Evolutionary conservation across 345 rosid species (phyloP).

Genomic region (Microthlaspi erraticum): DNA sequence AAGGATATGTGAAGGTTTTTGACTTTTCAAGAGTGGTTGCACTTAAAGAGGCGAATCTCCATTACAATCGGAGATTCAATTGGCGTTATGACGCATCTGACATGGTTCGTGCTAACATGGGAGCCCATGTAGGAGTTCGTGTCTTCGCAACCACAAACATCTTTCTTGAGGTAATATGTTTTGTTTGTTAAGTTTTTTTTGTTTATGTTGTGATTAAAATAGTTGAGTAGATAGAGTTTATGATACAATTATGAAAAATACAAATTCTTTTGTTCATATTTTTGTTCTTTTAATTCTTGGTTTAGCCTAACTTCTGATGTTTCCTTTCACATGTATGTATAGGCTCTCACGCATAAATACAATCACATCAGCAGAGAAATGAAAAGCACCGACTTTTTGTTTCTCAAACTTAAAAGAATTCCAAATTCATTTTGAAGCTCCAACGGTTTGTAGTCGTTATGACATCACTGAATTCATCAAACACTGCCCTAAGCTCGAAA

Average conservation of each 20-base stretch:
- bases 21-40: neutral
- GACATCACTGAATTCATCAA: slow-evolving; percentile 25
- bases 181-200: neutral
- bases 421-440: neutral
- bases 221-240: neutral
- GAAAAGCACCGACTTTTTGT: neutral
- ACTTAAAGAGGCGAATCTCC: slow-evolving; percentile 8
- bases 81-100: neutral
- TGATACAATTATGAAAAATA: neutral
- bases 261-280: neutral
- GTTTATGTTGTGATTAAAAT: neutral
- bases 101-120: slow-evolving; percentile 1
- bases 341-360: slow-evolving; percentile 1
- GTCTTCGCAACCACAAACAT: slow-evolving; percentile 17
- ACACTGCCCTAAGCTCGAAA: slow-evolving; percentile 11
- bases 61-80: neutral
- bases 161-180: slow-evolving; percentile 34
- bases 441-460: slow-evolving; percentile 23
- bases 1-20: slow-evolving; percentile 14
- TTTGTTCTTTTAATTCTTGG: neutral
- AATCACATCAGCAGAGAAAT: neutral
- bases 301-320: neutral
- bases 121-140: neutral
- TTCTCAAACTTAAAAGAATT: slow-evolving; percentile 17
- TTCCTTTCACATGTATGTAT: neutral